Evolutionary conservation across 2,329 filamentous ascomycete genomes (phyloP).

Genomic region (Knufia fluminis): DNA sequence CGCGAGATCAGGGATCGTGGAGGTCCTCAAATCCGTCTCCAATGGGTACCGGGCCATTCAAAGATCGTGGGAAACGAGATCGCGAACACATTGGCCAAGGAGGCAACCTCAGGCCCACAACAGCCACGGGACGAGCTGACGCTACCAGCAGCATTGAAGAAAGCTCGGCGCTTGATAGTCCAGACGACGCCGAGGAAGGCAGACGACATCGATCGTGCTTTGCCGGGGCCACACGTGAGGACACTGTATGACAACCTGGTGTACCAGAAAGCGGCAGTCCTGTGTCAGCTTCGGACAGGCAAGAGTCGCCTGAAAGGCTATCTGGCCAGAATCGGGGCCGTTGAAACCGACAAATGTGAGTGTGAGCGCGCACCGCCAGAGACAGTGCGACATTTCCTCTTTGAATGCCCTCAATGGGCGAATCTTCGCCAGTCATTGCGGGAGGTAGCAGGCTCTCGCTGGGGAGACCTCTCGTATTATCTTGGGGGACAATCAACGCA

Average conservation of each 20-base stretch:
- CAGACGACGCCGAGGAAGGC: neutral
- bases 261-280: neutral
- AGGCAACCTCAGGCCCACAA: neutral
- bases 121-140: neutral
- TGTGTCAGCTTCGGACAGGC: constrained; percentile 6
- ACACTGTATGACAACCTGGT: neutral
- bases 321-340: constrained; percentile 4
- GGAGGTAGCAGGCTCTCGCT: too few species aligned
- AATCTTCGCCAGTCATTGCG: neutral
- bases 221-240: neutral
- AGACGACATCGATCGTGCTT: neutral
- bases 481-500: neutral
- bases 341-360: constrained; percentile 2
- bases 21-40: too few species aligned
- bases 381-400: constrained; percentile 5
- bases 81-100: neutral
- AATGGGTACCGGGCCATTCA: too few species aligned
- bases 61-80: too few species aligned
- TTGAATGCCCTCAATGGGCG: constrained; percentile 6
- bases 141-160: constrained; percentile 1
- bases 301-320: constrained; percentile 5
- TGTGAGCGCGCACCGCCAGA: constrained; percentile 4
- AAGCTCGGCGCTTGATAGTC: neutral
- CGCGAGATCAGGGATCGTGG: too few species aligned
- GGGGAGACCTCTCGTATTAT: neutral